phyloP scores from a whole-genome alignment of 106 monocot genomes.

The Acanthochlamys bracteata region DNA sequence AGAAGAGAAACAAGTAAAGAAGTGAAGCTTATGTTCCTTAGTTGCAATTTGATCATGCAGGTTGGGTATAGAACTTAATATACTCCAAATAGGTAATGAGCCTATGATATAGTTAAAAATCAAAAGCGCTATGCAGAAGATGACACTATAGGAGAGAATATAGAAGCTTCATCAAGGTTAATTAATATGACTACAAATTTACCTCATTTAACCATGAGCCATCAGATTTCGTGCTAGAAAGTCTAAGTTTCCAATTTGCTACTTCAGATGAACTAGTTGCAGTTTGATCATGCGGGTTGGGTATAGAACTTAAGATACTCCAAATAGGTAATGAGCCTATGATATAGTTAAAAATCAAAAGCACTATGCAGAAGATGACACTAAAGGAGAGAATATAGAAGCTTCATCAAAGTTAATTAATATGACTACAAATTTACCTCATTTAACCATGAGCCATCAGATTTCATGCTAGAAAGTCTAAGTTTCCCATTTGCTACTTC shows the following conservation, averaged over 20 bases:
- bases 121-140: no score
- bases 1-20: neutral
- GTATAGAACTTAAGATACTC: no score
- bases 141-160: no score
- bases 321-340: no score
- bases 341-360: no score
- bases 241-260: slow-evolving; percentile 61
- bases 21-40: neutral
- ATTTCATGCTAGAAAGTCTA: slow-evolving; percentile 25
- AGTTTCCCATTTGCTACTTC: slow-evolving; percentile 78
- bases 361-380: no score
- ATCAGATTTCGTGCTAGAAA: slow-evolving; percentile 27
- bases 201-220: slow-evolving; percentile 71
- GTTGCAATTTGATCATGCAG: neutral
- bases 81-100: no score
- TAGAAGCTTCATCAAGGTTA: no score
- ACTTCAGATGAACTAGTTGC: slow-evolving; percentile 79
- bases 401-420: no score
- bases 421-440: slow-evolving; percentile 39
- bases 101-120: no score
- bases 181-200: neutral
- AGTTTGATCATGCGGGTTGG: neutral
- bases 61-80: no score
- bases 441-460: slow-evolving; percentile 46
- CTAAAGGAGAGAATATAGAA: no score